Evolutionary conservation across 768 basidiomycete species (phyloP).

Genomic region (Pisolithus microcarpus): DNA sequence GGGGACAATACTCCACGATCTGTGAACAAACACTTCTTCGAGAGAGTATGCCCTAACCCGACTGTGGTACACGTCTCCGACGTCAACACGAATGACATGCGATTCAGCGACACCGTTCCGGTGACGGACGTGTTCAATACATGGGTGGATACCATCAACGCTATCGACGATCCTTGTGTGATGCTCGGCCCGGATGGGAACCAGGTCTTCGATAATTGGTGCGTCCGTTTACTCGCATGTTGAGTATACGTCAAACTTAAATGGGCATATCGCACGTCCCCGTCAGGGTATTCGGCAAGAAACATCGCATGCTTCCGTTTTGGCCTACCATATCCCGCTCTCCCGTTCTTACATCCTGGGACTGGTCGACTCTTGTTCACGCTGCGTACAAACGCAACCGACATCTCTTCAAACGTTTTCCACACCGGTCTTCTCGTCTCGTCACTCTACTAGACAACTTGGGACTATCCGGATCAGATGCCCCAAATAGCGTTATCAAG

Average conservation of each 20-base stretch:
- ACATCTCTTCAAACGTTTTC: conserved; percentile 14
- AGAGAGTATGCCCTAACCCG: conserved; percentile 34
- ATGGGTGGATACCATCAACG: conserved; percentile 32
- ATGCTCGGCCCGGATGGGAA: conserved; percentile 22
- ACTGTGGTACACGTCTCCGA: conserved; percentile 25
- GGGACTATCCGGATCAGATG: neutral
- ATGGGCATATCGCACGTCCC: neutral
- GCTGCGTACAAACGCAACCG: conserved; percentile 27
- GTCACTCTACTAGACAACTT: neutral
- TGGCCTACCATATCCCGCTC: conserved; percentile 29
- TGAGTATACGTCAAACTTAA: neutral
- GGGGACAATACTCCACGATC: conserved; percentile 29
- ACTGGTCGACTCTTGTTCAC: conserved; percentile 32
- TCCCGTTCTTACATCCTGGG: conserved; percentile 29
- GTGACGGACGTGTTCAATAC: conserved; percentile 27
- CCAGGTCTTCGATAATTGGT: conserved; percentile 34
- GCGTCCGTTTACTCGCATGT: conserved; percentile 1
- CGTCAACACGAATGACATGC: conserved; percentile 23
- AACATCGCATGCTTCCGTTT: conserved; percentile 26
- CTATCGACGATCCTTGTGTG: conserved; percentile 34
- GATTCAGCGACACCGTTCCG: conserved; percentile 19
- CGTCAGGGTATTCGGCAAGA: conserved; percentile 28
- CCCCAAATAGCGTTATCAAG: conserved; percentile 16
- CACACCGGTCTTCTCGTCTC: neutral
- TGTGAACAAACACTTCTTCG: conserved; percentile 32